Base-by-base conservation (phyloP, 169 alveolate species). In the Eimeria necatrix region DNA sequence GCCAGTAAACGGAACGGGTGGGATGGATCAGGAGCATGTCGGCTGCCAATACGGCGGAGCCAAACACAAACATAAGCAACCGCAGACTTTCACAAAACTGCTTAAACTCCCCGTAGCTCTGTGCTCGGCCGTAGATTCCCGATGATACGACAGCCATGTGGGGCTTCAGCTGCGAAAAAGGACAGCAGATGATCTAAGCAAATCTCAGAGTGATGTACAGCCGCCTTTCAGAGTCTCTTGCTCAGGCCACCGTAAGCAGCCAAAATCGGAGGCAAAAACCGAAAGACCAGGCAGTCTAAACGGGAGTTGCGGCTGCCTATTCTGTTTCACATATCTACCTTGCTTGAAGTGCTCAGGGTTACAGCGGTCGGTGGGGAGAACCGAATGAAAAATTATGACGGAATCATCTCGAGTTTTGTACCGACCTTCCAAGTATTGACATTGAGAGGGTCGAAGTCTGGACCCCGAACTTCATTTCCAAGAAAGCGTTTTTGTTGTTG, bases 1-100 rank as follows among this genome's bases (percentile, higher is more conserved):
- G 84, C 95, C 95, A 91, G 90, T 74, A 91, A 16, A 91, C 73
- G 6, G 95, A 91, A 4, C 32, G 49, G 26, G 90, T 68, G 48
- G 95, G 95, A 22, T 76, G 95, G 52, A 91, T 22, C 56, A 91
- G 52, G 46, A 91, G 95, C 64, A 91, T 49, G 24, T 91, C 95
- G n/a, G 83, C 56, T 5, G 95, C 64, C 0, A 73, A 5, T 48
- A 16, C 70, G 16, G 84, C 91, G 32, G 85, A 24, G 22, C 84
- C 71, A 10, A 49, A 68, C n/a, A 91, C 81, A 16, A 91, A 91
- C 18, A 91, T 56, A 10, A 91, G 71, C 49, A 91, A 68, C 3
- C 95, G 95, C 68, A 91, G 70, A 7, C 90, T 73, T 26, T 48
- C 81, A 70, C 95, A 74, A 68, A 64, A 64, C 83, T 91, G 86